Conservation (phyloP, 192 early-diverging fungal genomes). For the Pilobolus umbonatus region DNA sequence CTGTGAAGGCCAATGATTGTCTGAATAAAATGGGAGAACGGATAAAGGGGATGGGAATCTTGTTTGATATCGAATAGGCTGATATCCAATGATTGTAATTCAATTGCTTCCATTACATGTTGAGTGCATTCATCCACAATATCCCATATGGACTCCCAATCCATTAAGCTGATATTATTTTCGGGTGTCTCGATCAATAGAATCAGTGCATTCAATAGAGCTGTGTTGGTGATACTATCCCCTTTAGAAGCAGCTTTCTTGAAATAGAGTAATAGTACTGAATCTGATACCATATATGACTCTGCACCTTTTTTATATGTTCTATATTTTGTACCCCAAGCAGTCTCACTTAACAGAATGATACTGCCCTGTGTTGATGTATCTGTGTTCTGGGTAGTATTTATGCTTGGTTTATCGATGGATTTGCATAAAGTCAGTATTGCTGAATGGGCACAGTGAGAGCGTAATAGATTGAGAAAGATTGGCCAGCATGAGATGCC, state of each 20-base stretch:
- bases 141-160: slow-evolving; percentile 37
- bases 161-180: slow-evolving; percentile 19
- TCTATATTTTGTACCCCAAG: slow-evolving; percentile 42
- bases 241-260: slow-evolving; percentile 13
- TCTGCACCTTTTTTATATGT: slow-evolving; percentile 10
- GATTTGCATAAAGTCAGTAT: slow-evolving; percentile 53
- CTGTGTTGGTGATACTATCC: slow-evolving; percentile 14
- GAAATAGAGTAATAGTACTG: slow-evolving; percentile 29
- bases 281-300: slow-evolving; percentile 23
- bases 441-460: slow-evolving; percentile 56
- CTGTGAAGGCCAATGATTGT: too few species aligned
- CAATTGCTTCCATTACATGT: not conserved
- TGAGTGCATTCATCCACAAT: slow-evolving; percentile 18
- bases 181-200: slow-evolving; percentile 13
- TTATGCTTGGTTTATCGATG: slow-evolving; percentile 24
- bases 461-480: slow-evolving; percentile 57
- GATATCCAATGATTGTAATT: not conserved
- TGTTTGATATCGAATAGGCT: not conserved
- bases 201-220: slow-evolving; percentile 18
- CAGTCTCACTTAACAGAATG: slow-evolving; percentile 46
- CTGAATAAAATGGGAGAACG: slow-evolving; percentile 12
- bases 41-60: not conserved
- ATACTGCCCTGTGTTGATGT: slow-evolving; percentile 50
- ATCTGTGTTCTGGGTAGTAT: slow-evolving; percentile 5
- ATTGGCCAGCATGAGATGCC: slow-evolving; percentile 43